phyloP scores from a whole-genome alignment of 441 rosid genomes.

The Erodium chrysanthum region DNA sequence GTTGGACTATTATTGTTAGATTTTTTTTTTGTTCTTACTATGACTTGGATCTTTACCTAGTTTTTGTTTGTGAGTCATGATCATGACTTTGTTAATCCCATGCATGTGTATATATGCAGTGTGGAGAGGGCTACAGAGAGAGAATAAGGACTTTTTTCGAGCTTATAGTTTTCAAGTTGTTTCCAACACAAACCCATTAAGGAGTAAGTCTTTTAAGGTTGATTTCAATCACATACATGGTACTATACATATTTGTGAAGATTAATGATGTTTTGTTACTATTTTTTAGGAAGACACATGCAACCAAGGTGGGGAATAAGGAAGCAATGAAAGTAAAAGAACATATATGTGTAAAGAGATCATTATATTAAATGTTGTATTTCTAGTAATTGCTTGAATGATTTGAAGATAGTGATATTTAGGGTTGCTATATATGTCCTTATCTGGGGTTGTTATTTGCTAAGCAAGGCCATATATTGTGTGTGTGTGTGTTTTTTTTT shows the following conservation, averaged over 20 bases:
- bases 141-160: conserved; percentile 52
- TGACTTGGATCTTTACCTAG: no score
- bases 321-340: conserved; percentile 20
- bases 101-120: conserved; percentile 28
- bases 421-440: background rate
- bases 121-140: conserved; percentile 59
- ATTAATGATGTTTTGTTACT: background rate
- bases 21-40: no score
- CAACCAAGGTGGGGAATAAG: conserved; percentile 21
- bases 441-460: no score
- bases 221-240: background rate
- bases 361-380: background rate
- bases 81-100: background rate
- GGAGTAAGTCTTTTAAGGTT: conserved; percentile 24
- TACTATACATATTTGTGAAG: background rate
- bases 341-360: background rate
- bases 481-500: no score
- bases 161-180: conserved; percentile 23
- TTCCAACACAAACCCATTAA: conserved; percentile 23
- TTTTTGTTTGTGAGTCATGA: no score
- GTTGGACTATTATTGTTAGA: no score
- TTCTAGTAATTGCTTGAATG: no score
- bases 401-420: background rate
- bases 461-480: no score
- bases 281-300: conserved; percentile 20